Evolutionary conservation across 805 yeast genomes (phyloP), one percentile per base, ranked within the genome.

Genomic region (Metschnikowia kofuensis): DNA sequence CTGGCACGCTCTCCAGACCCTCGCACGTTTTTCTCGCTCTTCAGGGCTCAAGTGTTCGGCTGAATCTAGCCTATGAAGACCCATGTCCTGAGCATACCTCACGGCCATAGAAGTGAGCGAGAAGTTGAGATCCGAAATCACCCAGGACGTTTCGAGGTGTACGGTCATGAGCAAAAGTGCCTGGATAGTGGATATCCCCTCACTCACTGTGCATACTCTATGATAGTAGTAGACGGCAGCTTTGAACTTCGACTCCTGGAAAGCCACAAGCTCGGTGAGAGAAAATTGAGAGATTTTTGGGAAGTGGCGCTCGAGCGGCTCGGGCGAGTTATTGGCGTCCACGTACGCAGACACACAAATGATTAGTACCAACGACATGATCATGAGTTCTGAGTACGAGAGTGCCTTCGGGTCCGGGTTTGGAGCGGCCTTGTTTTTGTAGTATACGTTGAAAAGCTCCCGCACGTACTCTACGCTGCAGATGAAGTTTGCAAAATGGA

Each of bases 61-160:
- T 2, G 75, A 56, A 40, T 80, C 85, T 4, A 62, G 63, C 45
- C 82, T 65, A 53, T 84, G 80, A 7, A 85, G 65, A 0, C 87
- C 87, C 58, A 82, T 56, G 36, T 79, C 83, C 41, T 75, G 78
- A 0, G 85, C 85, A 52, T 73, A 75, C 51, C 84, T 67, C 6
- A 79, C 70, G 6, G 82, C 79, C 1, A 76, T 69, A 1, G 79
- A 60, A 5, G 73, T 59, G 14, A 80, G 54, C 43, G 71, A 64
- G 45, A 67, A 71, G 6, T 75, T 69, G 10, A 75, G 64, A 36
- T 78, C 79, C 13, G 67, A 56, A 1, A 75, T 63, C 28, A 76
- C 71, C 43, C 67, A 44, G 12, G 54, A 48, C 15, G 55, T 60
- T 35, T 69, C 75, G 12, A 72, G 55, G 38, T 55, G 52, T 2